Conservation (phyloP, 1,284 basidiomycete species). For the Ganoderma multipileum region DNA sequence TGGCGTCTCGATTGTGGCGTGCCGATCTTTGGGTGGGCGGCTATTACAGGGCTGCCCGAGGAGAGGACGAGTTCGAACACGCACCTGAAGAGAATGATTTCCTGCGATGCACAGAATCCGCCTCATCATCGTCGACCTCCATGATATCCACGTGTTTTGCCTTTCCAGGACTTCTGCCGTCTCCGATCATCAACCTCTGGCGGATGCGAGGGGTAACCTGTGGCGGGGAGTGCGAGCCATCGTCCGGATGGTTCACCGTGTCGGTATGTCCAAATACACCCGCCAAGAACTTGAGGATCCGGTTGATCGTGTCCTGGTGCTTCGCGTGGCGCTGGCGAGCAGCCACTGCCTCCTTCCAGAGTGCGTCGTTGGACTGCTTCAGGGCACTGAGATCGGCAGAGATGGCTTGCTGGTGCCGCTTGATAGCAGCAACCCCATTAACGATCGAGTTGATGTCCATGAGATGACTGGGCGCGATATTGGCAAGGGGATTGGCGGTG, state of each 20-base stretch:
- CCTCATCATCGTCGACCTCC: constrained; percentile 50
- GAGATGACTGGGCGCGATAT: constrained; percentile 54
- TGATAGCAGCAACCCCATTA: constrained; percentile 87
- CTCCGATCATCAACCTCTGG: constrained; percentile 73
- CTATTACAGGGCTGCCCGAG: constrained; percentile 7
- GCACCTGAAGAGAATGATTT: constrained; percentile 29
- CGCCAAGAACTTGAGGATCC: constrained; percentile 94
- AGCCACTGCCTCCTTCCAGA: constrained; percentile 93
- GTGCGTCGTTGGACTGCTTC: constrained; percentile 85
- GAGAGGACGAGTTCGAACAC: constrained; percentile 6
- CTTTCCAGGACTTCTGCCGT: constrained; percentile 45
- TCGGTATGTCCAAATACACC: constrained; percentile 83
- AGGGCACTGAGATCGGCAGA: constrained; percentile 89
- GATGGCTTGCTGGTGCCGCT: constrained; percentile 91
- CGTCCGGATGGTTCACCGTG: constrained; percentile 50
- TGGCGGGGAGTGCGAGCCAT: constrained; percentile 44
- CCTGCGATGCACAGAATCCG: constrained; percentile 20
- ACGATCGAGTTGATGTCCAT: constrained; percentile 81
- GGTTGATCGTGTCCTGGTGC: constrained; percentile 97
- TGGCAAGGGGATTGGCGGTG: constrained; percentile 29
- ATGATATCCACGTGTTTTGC: constrained; percentile 45
- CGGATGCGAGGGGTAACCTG: constrained; percentile 58
- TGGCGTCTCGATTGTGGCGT: constrained; percentile 42
- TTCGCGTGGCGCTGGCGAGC: constrained; percentile 85
- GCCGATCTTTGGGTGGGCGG: constrained; percentile 33